These are phyloP conservation scores for Mediolabrus comicus DNA, from an alignment of 108 stramenopile species.

Conservation along the genomic window DNA sequence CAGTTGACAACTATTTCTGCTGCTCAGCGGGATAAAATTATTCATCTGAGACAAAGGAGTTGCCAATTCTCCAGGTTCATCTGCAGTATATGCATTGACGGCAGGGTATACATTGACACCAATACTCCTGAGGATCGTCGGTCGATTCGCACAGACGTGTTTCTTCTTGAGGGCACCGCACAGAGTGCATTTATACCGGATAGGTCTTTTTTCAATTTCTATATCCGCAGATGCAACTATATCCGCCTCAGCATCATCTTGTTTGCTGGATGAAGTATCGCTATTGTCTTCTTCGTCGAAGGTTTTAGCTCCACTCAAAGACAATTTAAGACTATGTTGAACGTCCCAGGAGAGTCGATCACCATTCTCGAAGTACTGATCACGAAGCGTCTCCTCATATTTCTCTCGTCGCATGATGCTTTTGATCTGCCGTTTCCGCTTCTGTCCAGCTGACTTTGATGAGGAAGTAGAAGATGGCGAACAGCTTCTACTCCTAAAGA, in stretches of 20 bases:
- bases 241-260: slow-evolving; percentile 12
- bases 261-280: slow-evolving; percentile 10
- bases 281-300: slow-evolving; percentile 19
- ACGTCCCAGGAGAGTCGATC: slow-evolving; percentile 84
- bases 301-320: slow-evolving; percentile 23
- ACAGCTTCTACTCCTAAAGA: slow-evolving; percentile 13
- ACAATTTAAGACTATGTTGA: slow-evolving; percentile 62
- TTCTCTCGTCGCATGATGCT: slow-evolving; percentile 7
- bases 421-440: slow-evolving; percentile 1
- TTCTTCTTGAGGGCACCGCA: slow-evolving; percentile 83
- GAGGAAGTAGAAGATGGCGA: not conserved
- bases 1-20: slow-evolving; percentile 1
- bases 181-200: slow-evolving; percentile 76
- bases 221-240: slow-evolving; percentile 7
- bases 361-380: slow-evolving; percentile 82
- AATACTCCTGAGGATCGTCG: slow-evolving; percentile 71
- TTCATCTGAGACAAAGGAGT: slow-evolving; percentile 78
- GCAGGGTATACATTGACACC: slow-evolving; percentile 76
- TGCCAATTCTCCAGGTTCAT: slow-evolving; percentile 71
- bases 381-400: slow-evolving; percentile 61
- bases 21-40: slow-evolving; percentile 57
- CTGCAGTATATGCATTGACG: slow-evolving; percentile 70
- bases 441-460: not conserved
- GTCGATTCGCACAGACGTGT: slow-evolving; percentile 69
- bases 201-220: slow-evolving; percentile 22